A percentile compares a stretch with the other conserved stretches of the same genome.
Conservation (phyloP, 495 filamentous ascomycete species). For the Polyplosphaeria fusca region DNA sequence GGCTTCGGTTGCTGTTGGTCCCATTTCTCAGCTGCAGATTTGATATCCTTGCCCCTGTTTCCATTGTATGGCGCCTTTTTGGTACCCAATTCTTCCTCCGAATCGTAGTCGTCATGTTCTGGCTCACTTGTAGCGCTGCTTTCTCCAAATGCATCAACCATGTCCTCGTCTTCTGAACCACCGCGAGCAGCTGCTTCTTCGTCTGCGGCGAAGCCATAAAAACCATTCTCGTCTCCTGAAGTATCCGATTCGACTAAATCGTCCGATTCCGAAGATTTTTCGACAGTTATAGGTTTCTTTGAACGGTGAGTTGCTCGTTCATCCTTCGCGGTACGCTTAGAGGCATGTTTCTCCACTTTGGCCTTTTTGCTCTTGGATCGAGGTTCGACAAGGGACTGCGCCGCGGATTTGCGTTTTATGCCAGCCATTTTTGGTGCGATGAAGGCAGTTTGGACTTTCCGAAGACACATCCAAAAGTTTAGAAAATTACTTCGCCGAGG, state of each 20-base stretch:
- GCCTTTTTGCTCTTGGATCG: constrained; percentile 21
- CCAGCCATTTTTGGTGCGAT: too few species aligned
- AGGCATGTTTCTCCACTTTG: constrained; percentile 17
- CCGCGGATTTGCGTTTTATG: constrained; percentile 30
- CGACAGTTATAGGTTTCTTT: constrained; percentile 18
- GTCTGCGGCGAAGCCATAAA: constrained; percentile 33
- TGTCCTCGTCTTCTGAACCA: constrained; percentile 9
- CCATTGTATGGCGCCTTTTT: not conserved
- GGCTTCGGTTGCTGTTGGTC: constrained; percentile 1
- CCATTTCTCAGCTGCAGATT: not conserved
- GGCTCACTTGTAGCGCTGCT: too few species aligned
- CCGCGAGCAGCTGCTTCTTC: not conserved
- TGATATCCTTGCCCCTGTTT: not conserved
- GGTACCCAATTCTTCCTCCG: not conserved
- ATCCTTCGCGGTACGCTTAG: constrained; percentile 17
- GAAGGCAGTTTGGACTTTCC: too few species aligned
- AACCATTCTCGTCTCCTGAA: constrained; percentile 34
- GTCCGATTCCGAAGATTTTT: constrained; percentile 14
- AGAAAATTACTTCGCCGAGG: too few species aligned
- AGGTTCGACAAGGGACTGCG: not conserved
- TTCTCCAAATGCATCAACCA: too few species aligned
- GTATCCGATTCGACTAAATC: constrained; percentile 36
- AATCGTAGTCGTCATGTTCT: not conserved
- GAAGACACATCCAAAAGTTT: too few species aligned
- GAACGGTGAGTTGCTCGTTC: not conserved